phyloP scores from a whole-genome alignment of 2,329 filamentous ascomycete species.

The Alternaria atra region DNA sequence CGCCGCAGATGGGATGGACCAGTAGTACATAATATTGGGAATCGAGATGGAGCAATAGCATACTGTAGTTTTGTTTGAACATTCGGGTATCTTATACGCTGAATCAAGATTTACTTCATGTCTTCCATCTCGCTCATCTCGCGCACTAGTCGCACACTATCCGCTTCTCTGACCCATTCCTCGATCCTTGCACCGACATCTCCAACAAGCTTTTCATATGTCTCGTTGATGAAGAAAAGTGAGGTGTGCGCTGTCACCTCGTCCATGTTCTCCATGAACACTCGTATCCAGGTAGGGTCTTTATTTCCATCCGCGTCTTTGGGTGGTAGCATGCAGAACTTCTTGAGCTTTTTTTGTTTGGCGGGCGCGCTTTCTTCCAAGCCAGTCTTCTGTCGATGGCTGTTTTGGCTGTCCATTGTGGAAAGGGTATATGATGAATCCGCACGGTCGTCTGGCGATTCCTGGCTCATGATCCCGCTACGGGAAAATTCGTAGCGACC shows the following conservation, averaged over 20 bases:
- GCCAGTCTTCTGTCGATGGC: neutral
- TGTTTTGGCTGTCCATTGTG: constrained; percentile 28
- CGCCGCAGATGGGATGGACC: constrained; percentile 10
- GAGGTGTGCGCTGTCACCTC: constrained; percentile 87
- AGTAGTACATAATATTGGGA: neutral
- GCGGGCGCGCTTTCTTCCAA: constrained; percentile 21
- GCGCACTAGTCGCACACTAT: constrained; percentile 40
- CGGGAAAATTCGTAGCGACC: constrained; percentile 43
- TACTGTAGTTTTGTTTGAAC: neutral
- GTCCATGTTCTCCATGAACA: constrained; percentile 84
- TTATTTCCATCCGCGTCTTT: constrained; percentile 63
- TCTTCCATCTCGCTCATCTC: constrained; percentile 32
- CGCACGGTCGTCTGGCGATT: constrained; percentile 33
- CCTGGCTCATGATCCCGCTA: constrained; percentile 41
- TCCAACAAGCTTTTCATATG: constrained; percentile 80
- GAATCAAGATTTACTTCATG: constrained; percentile 6
- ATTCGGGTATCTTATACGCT: constrained; percentile 2
- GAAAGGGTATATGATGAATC: constrained; percentile 31
- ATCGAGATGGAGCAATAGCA: too few species aligned
- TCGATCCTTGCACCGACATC: constrained; percentile 74
- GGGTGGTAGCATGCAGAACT: constrained; percentile 80
- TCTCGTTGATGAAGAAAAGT: constrained; percentile 76
- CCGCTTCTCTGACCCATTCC: constrained; percentile 74
- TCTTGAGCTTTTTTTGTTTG: constrained; percentile 66
- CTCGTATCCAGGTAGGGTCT: constrained; percentile 78